Percentiles rank a stretch among this genome's conserved stretches.
Conservation (phyloP, 495 filamentous ascomycete genomes). For the Hypoxylon trugodes region DNA sequence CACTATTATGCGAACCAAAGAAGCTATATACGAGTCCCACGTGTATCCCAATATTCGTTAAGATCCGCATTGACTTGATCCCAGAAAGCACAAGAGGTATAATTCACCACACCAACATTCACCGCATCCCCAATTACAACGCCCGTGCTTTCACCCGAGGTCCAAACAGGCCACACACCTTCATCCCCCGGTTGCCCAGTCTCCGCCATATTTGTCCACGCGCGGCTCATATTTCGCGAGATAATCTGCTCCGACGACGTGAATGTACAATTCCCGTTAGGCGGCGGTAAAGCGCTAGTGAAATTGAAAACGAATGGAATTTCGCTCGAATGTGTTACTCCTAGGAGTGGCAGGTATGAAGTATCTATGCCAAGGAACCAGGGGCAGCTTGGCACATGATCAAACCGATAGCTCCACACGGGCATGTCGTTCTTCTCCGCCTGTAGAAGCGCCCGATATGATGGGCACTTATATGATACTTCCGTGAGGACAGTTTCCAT, state of each 20-base stretch:
- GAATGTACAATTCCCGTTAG: conserved; percentile 45
- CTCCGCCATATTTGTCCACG: conserved; percentile 52
- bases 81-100: conserved; percentile 47
- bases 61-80: conserved; percentile 35
- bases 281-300: conserved; percentile 37
- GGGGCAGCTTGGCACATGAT: conserved; percentile 46
- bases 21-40: not conserved
- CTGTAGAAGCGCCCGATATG: conserved; percentile 35
- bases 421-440: conserved; percentile 39
- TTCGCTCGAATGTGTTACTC: conserved; percentile 50
- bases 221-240: conserved; percentile 45
- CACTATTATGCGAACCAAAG: no score
- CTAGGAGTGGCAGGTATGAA: conserved; percentile 27
- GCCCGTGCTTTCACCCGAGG: conserved; percentile 32
- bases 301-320: conserved; percentile 55
- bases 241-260: conserved; percentile 42
- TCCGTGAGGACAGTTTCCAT: conserved; percentile 42
- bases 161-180: conserved; percentile 44
- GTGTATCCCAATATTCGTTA: conserved; percentile 21
- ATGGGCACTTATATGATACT: conserved; percentile 44
- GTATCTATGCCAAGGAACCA: conserved; percentile 36
- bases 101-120: conserved; percentile 42
- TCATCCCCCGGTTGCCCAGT: conserved; percentile 39
- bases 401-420: conserved; percentile 48
- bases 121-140: conserved; percentile 43